Conservation (phyloP, 805 yeast species). For the Sporopachydermia lactativora region DNA sequence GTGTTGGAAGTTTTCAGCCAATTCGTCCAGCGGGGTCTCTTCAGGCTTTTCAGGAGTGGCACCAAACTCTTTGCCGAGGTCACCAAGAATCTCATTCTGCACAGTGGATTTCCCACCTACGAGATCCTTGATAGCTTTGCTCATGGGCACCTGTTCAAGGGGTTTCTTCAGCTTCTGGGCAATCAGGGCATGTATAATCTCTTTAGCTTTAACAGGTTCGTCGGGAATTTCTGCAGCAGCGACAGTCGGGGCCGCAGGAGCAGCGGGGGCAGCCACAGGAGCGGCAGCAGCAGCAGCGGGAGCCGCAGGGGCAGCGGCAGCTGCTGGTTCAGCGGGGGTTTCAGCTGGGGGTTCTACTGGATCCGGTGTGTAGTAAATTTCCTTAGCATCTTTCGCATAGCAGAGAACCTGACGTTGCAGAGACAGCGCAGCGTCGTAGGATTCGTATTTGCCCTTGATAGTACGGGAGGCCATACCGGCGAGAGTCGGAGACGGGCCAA, state of each 20-base stretch:
- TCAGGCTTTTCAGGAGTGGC: slow-evolving; percentile 98
- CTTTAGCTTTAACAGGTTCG: slow-evolving; percentile 75
- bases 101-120: slow-evolving; percentile 98
- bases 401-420: slow-evolving; percentile 89
- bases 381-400: slow-evolving; percentile 91
- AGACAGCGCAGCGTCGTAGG: slow-evolving; percentile 93
- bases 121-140: slow-evolving; percentile 90
- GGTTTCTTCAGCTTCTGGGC: slow-evolving; percentile 94
- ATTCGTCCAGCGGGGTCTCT: slow-evolving; percentile 90
- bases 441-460: slow-evolving; percentile 86
- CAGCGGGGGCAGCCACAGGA: slow-evolving; percentile 38
- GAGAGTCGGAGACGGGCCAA: slow-evolving; percentile 97
- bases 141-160: slow-evolving; percentile 68
- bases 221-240: slow-evolving; percentile 80
- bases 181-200: slow-evolving; percentile 76
- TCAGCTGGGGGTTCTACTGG: slow-evolving; percentile 22
- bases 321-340: slow-evolving; percentile 12
- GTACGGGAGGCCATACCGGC: slow-evolving; percentile 99
- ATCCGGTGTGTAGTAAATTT: slow-evolving; percentile 72
- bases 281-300: slow-evolving; percentile 25
- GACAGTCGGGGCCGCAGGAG: slow-evolving; percentile 60
- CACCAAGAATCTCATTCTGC: slow-evolving; percentile 97
- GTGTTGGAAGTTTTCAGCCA: slow-evolving; percentile 92
- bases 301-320: slow-evolving; percentile 17
- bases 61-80: slow-evolving; percentile 96